Percentiles rank a stretch among this genome's conserved stretches.
phyloP scores from a whole-genome alignment of 306 rosid species.

The Pterocarpus macrocarpus region DNA sequence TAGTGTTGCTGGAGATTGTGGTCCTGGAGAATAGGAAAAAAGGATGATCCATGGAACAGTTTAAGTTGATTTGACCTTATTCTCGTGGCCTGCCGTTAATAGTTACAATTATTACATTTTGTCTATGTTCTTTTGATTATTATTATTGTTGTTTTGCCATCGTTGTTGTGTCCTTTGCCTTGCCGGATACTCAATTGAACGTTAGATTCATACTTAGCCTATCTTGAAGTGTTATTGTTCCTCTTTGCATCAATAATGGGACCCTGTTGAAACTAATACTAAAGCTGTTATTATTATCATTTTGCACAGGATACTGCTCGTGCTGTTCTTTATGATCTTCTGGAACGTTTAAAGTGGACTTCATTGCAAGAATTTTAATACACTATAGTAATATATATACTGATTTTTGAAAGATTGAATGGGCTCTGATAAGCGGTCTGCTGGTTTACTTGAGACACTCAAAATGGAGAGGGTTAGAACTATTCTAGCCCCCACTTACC shows the following conservation, averaged over 20 bases:
- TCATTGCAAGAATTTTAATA: slow-evolving; percentile 41
- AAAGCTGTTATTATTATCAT: slow-evolving; percentile 1
- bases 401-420: slow-evolving; percentile 39
- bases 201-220: neutral
- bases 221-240: slow-evolving; percentile 25
- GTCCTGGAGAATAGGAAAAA: neutral
- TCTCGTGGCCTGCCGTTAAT: neutral
- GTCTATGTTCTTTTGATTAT: neutral
- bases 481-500: slow-evolving; percentile 80
- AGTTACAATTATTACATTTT: neutral
- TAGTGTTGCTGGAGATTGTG: slow-evolving; percentile 2
- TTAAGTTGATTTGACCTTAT: slow-evolving; percentile 17
- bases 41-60: slow-evolving; percentile 3
- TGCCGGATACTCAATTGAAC: neutral
- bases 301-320: slow-evolving; percentile 54
- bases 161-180: slow-evolving; percentile 21
- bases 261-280: slow-evolving; percentile 11
- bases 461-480: slow-evolving; percentile 96
- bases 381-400: slow-evolving; percentile 9
- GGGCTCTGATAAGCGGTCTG: slow-evolving; percentile 68
- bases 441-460: slow-evolving; percentile 74
- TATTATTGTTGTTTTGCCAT: slow-evolving; percentile 10
- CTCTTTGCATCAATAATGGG: slow-evolving; percentile 25
- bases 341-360: slow-evolving; percentile 42
- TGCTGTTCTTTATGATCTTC: slow-evolving; percentile 47